A percentile compares a stretch with the other conserved stretches of the same genome.
These are phyloP conservation scores for Daldinia sp. DNA, from an alignment of 2,329 filamentous ascomycete genomes.

Conservation along the genomic window DNA sequence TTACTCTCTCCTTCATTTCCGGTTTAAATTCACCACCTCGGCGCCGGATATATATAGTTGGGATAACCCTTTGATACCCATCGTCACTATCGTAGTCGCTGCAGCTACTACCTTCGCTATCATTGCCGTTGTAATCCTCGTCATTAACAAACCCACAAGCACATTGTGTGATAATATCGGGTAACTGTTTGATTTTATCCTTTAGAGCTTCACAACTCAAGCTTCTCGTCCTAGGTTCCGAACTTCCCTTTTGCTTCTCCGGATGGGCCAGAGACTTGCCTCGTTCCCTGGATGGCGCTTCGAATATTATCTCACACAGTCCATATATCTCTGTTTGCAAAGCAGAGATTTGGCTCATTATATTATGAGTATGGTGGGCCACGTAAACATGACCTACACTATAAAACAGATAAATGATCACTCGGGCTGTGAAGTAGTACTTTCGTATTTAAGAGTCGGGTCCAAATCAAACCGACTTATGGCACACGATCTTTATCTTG, in stretches of 20 bases:
- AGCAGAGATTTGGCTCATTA: background rate
- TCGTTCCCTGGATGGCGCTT: background rate
- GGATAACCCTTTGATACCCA: slow-evolving; percentile 17
- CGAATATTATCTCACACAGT: background rate
- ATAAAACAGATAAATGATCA: background rate
- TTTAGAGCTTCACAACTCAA: background rate
- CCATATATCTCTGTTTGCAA: background rate
- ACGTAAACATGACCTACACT: background rate
- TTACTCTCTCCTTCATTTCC: background rate
- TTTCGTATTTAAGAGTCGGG: background rate
- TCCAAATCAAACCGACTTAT: too few species aligned
- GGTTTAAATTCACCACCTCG: background rate
- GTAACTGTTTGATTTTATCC: background rate
- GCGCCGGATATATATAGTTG: background rate
- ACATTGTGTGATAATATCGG: background rate
- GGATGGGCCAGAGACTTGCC: background rate
- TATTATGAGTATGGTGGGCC: background rate
- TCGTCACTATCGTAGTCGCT: slow-evolving; percentile 24
- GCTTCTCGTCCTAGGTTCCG: background rate
- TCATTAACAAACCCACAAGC: background rate
- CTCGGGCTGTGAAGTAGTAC: background rate
- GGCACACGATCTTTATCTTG: background rate
- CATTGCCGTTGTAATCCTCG: too few species aligned
- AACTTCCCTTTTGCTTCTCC: too few species aligned
- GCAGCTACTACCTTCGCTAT: too few species aligned